Base-by-base conservation (phyloP, 2,329 filamentous ascomycete genomes). In the Botrytis deweyae region DNA sequence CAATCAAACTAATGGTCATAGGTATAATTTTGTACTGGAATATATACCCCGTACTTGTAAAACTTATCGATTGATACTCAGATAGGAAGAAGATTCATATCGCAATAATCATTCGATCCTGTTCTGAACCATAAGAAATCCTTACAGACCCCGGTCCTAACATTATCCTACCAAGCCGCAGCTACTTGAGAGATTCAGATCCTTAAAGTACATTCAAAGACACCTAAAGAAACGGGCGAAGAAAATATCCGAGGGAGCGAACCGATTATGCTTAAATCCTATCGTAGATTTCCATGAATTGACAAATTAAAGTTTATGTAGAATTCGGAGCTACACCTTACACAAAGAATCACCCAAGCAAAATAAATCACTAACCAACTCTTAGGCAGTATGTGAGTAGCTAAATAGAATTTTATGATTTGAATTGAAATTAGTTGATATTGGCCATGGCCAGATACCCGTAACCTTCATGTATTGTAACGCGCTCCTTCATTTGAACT, bases 391-490 rank as follows among this genome's bases (percentile, higher is more conserved):
- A 18, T 29, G 29, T 16, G 7, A 40, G 36, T 33, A 38, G 44
- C 10, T 18, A n/a, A 58, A 33, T 6, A 4, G 14, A 7, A 29
- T 55, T 58, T 49, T 18, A 58, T 38, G 16, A 4, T 33, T 42
- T 22, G n/a, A 42, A 20, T 58, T 42, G 42, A 49, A 58, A 58
- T 58, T 38, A 42, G 36, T 29, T 40, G 16, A 58, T 58, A 68
- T 68, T 18, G 36, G 49, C 49, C n/a, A 38, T 68, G 42, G 49
- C 66, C 66, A 58, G 36, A 55, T 55, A 68, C 22, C 36, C 9
- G 14, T 16, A 42, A 55, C 36, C 66, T 68, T 38, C 49, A 68
- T 68, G 49, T 58, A 68, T 58, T 68, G 9, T 58, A 68, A 42
- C 22, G 36, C 42, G 66, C 66, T 68, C 49, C 49, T 58, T 29